These are phyloP conservation scores for Albugo laibachii DNA, from an alignment of 352 stramenopile species.

Conservation along the genomic window DNA sequence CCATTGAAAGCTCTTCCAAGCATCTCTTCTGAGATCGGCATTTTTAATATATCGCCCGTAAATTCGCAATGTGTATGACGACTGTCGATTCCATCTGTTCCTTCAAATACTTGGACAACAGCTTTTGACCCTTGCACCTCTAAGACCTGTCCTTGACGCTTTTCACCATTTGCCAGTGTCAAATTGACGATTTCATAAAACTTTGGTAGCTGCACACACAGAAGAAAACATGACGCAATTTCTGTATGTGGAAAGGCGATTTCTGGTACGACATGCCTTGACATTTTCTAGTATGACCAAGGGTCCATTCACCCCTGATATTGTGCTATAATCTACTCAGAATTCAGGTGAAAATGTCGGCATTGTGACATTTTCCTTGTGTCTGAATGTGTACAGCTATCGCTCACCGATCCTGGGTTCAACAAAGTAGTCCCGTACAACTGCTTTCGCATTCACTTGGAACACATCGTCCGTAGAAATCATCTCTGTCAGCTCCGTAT, in stretches of 20 bases:
- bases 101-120: constrained; percentile 95
- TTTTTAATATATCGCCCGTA: constrained; percentile 97
- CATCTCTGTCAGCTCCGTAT: constrained; percentile 12
- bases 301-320: constrained; percentile 96
- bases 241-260: too few relatives aligned
- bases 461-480: constrained; percentile 49
- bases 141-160: constrained; percentile 85
- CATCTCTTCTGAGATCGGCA: constrained; percentile 99
- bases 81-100: constrained; percentile 98
- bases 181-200: constrained; percentile 99
- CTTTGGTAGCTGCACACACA: constrained; percentile 69
- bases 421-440: constrained; percentile 76
- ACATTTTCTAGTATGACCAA: constrained; percentile 99
- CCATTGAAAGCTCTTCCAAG: constrained; percentile 93
- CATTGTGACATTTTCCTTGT: too few relatives aligned
- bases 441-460: constrained; percentile 46
- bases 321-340: constrained; percentile 87
- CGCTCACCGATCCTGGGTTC: constrained; percentile 58
- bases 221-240: not conserved
- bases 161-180: constrained; percentile 90
- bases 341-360: too few relatives aligned
- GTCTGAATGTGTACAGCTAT: too few relatives aligned
- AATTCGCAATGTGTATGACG: constrained; percentile 96
- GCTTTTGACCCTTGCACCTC: constrained; percentile 95
- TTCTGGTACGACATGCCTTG: constrained; percentile 81